These are phyloP conservation scores for Suillus decipiens DNA, from an alignment of 768 basidiomycete genomes.

Conservation along the genomic window DNA sequence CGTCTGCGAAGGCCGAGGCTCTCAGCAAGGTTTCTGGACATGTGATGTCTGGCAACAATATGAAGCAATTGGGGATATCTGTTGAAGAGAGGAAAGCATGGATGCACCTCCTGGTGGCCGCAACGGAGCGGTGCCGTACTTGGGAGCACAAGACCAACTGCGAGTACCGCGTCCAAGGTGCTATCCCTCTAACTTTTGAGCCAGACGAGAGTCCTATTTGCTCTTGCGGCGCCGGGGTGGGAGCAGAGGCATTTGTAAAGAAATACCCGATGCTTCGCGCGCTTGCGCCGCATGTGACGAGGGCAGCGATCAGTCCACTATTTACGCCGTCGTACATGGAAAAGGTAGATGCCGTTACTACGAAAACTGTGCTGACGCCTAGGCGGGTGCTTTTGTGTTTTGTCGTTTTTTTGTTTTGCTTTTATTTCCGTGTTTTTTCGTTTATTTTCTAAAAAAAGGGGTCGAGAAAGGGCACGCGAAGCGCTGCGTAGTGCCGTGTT, in stretches of 20 bases:
- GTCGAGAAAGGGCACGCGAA: slow-evolving; percentile 42
- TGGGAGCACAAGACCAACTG: slow-evolving; percentile 52
- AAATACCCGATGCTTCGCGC: slow-evolving; percentile 33
- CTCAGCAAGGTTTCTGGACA: neutral
- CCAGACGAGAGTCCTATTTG: slow-evolving; percentile 47
- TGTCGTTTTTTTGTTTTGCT: too few relatives aligned
- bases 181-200: slow-evolving; percentile 41
- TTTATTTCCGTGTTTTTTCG: too few relatives aligned
- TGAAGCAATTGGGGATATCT: slow-evolving; percentile 10
- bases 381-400: too few relatives aligned
- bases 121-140: slow-evolving; percentile 54
- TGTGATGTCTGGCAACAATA: neutral
- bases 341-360: slow-evolving; percentile 17
- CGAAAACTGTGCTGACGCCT: neutral
- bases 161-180: slow-evolving; percentile 42
- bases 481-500: slow-evolving; percentile 21
- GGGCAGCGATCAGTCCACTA: slow-evolving; percentile 53
- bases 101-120: slow-evolving; percentile 51
- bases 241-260: slow-evolving; percentile 38
- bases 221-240: slow-evolving; percentile 53
- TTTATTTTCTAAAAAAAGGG: too few relatives aligned
- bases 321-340: slow-evolving; percentile 55
- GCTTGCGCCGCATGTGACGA: slow-evolving; percentile 46
- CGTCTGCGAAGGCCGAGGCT: neutral
- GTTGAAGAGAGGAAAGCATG: slow-evolving; percentile 44